Percentiles rank a stretch among this genome's conserved stretches.
phyloP scores from a whole-genome alignment of 169 alveolate species.

The Eimeria acervulina region DNA sequence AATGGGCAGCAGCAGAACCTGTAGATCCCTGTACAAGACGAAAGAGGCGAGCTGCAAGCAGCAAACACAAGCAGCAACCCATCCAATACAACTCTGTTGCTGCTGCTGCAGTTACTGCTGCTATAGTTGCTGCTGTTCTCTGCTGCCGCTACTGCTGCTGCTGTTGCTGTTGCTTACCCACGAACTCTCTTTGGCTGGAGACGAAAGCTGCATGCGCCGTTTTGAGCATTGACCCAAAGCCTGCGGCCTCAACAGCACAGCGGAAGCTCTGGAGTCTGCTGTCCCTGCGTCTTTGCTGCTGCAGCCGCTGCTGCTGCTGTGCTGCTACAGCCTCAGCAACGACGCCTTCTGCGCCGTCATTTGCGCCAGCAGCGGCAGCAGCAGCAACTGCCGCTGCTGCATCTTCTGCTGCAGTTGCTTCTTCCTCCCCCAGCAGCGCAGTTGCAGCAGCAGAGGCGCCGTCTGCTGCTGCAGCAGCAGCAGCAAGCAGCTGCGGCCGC shows the following conservation, averaged over 20 bases:
- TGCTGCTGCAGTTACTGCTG: not conserved
- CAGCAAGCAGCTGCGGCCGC: no score
- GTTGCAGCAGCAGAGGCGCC: not conserved
- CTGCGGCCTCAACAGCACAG: constrained; percentile 20
- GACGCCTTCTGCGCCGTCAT: not conserved
- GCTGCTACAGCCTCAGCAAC: not conserved
- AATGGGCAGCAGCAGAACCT: constrained; percentile 40
- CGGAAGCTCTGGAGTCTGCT: constrained; percentile 27
- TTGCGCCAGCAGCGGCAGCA: not conserved
- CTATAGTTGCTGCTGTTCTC: not conserved
- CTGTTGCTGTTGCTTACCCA: not conserved
- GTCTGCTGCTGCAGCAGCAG: no score
- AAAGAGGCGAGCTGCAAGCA: constrained; percentile 10
- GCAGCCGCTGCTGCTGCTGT: not conserved
- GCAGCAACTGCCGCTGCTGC: constrained; percentile 9
- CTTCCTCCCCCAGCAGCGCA: not conserved
- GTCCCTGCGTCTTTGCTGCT: constrained; percentile 49
- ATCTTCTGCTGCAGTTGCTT: constrained; percentile 1
- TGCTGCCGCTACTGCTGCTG: constrained; percentile 1
- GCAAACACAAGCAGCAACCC: not conserved
- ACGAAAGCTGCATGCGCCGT: constrained; percentile 43
- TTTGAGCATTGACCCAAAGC: constrained; percentile 21
- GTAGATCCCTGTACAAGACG: constrained; percentile 17
- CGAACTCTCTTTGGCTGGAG: constrained; percentile 40
- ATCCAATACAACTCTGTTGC: not conserved